These are phyloP conservation scores for Albifimbria verrucaria DNA, from an alignment of 2,329 filamentous ascomycete genomes.

Conservation along the genomic window DNA sequence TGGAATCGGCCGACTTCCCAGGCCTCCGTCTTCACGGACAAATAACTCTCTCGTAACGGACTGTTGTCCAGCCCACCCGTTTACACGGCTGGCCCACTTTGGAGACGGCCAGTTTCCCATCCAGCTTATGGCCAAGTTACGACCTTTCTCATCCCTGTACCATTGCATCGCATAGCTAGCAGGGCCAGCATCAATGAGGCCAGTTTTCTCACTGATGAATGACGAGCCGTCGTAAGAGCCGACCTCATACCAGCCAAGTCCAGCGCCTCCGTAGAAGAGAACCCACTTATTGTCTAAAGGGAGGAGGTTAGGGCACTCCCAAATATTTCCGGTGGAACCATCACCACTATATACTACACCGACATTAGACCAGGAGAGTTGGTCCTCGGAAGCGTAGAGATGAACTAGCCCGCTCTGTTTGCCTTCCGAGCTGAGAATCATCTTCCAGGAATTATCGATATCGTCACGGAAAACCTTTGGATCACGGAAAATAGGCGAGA, in stretches of 20 bases:
- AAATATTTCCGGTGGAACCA: conserved; percentile 17
- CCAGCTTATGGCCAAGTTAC: conserved; percentile 21
- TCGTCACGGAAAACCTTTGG: conserved; percentile 20
- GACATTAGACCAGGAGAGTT: conserved; percentile 17
- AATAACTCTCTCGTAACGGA: conserved; percentile 26
- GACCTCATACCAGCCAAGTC: conserved; percentile 17
- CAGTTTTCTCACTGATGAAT: conserved; percentile 20
- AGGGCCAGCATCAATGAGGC: conserved; percentile 20
- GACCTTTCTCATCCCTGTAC: conserved; percentile 24
- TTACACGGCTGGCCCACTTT: conserved; percentile 23
- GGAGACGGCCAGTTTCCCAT: conserved; percentile 21
- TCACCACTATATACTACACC: conserved; percentile 20
- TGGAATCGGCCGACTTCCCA: conserved; percentile 20
- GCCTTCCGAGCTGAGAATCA: conserved; percentile 17
- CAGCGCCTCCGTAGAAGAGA: conserved; percentile 20
- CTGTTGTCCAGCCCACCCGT: conserved; percentile 24
- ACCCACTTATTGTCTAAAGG: conserved; percentile 23
- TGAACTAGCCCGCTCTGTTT: conserved; percentile 13
- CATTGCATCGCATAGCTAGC: conserved; percentile 26
- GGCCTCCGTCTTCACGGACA: conserved; percentile 20
- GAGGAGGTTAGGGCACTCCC: conserved; percentile 24
- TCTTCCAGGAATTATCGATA: conserved; percentile 19
- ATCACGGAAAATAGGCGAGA: conserved; percentile 17
- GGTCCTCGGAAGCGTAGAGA: conserved; percentile 14
- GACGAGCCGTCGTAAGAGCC: conserved; percentile 17